Percentiles rank a stretch among this genome's conserved stretches.
Evolutionary conservation across 2,329 filamentous ascomycete genomes (phyloP).

Genomic region (Clarireedia sp.): DNA sequence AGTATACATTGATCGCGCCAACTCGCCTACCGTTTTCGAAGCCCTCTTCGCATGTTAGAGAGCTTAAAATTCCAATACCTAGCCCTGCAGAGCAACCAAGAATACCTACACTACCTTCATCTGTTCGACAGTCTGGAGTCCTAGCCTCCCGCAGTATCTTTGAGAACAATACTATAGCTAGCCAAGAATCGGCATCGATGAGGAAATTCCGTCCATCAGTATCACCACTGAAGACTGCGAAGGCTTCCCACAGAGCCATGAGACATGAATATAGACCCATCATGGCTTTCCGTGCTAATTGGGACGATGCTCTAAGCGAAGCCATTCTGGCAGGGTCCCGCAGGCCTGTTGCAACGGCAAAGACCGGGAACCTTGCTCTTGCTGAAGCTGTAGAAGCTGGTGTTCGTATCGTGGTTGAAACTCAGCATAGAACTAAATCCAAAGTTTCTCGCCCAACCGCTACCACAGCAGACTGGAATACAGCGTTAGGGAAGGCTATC

Average conservation of each 20-base stretch:
- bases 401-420: too few species aligned
- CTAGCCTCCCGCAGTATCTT: constrained; percentile 21
- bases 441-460: constrained; percentile 1
- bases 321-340: constrained; percentile 18
- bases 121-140: constrained; percentile 23
- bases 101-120: constrained; percentile 4
- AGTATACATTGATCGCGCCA: constrained; percentile 15
- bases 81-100: too few species aligned
- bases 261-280: constrained; percentile 15
- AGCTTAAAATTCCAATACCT: not conserved
- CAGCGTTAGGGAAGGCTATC: constrained; percentile 16
- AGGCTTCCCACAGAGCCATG: constrained; percentile 10
- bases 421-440: not conserved
- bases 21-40: not conserved
- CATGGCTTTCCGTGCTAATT: constrained; percentile 14
- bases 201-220: constrained; percentile 7
- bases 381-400: constrained; percentile 8
- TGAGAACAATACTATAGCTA: constrained; percentile 14
- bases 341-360: not conserved
- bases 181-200: not conserved
- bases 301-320: constrained; percentile 22
- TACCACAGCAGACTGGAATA: constrained; percentile 16
- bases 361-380: constrained; percentile 18
- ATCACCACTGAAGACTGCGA: not conserved
- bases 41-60: not conserved